Conservation (phyloP, 2,329 filamentous ascomycete species). For the Fusarium newnesense region DNA sequence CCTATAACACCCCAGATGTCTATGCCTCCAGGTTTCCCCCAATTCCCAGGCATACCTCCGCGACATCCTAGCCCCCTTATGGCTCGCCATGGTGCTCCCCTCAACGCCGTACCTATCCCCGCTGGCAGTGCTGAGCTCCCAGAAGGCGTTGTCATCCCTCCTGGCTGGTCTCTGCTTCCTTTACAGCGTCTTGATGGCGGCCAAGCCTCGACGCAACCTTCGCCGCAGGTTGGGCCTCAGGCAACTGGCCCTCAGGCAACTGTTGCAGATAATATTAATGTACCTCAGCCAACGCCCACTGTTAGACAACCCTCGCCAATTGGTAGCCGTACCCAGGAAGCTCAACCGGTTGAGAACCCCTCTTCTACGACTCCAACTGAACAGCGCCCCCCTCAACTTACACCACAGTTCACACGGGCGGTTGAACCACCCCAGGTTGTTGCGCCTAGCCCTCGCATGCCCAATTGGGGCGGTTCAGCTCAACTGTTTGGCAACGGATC, state of each 20-base stretch:
- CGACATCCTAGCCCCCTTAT: constrained; percentile 55
- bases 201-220: constrained; percentile 37
- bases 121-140: constrained; percentile 71
- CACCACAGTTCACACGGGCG: constrained; percentile 22
- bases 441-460: constrained; percentile 59
- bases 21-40: constrained; percentile 28
- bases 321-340: constrained; percentile 28
- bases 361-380: constrained; percentile 16
- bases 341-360: constrained; percentile 7
- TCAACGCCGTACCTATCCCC: constrained; percentile 63
- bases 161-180: constrained; percentile 73
- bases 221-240: constrained; percentile 37
- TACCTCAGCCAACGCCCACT: constrained; percentile 15
- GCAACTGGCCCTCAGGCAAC: constrained; percentile 26
- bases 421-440: constrained; percentile 51
- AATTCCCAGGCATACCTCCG: constrained; percentile 44
- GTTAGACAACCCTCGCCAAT: constrained; percentile 28
- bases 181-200: constrained; percentile 63
- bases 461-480: constrained; percentile 62
- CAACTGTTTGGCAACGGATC: constrained; percentile 57
- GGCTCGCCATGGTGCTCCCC: constrained; percentile 59
- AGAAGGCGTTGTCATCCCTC: constrained; percentile 70
- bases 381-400: constrained; percentile 20
- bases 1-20: constrained; percentile 31
- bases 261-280: constrained; percentile 22